Conservation (phyloP, 164 flowering plant genomes). For the Tetracentron sinense region DNA sequence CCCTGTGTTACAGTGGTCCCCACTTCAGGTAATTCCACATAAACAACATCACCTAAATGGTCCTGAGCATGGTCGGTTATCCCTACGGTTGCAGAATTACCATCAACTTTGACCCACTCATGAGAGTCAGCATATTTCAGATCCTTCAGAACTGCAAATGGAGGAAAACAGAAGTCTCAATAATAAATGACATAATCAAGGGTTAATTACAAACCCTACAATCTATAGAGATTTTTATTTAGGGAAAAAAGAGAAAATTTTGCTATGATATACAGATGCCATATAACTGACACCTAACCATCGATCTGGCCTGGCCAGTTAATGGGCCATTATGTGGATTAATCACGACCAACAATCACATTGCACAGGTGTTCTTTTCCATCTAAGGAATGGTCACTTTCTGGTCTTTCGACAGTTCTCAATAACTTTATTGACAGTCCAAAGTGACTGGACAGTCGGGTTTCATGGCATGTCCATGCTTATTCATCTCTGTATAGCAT, state of each 20-base stretch:
- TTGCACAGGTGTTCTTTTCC: no score
- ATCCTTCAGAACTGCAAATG: slow-evolving; percentile 58
- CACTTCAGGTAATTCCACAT: slow-evolving; percentile 90
- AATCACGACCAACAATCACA: no score
- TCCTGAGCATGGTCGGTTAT: slow-evolving; percentile 86
- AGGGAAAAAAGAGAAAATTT: neutral
- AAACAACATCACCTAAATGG: slow-evolving; percentile 94
- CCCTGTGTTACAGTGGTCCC: slow-evolving; percentile 68
- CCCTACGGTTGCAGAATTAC: slow-evolving; percentile 58
- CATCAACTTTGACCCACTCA: slow-evolving; percentile 73
- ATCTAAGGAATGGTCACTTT: no score
- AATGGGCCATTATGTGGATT: no score
- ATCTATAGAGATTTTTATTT: neutral
- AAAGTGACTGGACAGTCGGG: no score
- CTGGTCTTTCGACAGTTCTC: no score
- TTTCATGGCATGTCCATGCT: no score
- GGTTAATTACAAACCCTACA: neutral
- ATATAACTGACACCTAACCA: neutral
- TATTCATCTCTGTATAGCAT: no score
- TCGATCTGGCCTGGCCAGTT: no score
- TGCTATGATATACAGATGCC: neutral
- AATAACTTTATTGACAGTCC: no score
- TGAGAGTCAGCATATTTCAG: slow-evolving; percentile 66
- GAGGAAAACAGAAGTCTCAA: neutral
- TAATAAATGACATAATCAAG: neutral